A percentile compares a stretch with the other conserved stretches of the same genome.
Evolutionary conservation across 2,329 filamentous ascomycete genomes (phyloP).

Genomic region (Thyridium curvatum): DNA sequence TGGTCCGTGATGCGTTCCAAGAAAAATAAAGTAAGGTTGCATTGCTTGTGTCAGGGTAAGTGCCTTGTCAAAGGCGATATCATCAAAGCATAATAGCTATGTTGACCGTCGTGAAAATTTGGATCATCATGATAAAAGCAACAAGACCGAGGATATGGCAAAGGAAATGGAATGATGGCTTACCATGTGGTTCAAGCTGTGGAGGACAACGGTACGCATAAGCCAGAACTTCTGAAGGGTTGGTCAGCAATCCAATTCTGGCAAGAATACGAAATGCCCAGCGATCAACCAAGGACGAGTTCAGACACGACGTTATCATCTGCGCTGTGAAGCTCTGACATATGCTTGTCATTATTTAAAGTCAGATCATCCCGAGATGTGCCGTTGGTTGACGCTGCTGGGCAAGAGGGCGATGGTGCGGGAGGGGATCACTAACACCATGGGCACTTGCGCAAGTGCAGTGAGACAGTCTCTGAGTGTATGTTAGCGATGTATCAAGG

Average conservation of each 20-base stretch:
- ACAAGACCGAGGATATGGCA: slow-evolving; percentile 8
- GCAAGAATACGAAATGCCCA: background rate
- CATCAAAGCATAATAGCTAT: slow-evolving; percentile 74
- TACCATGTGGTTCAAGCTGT: no score
- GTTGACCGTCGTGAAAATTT: slow-evolving; percentile 82
- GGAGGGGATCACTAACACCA: no score
- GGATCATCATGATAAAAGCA: slow-evolving; percentile 59
- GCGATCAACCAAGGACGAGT: slow-evolving; percentile 1
- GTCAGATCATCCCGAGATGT: slow-evolving; percentile 70
- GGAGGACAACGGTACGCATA: no score
- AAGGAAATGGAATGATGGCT: slow-evolving; percentile 21
- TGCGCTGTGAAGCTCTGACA: slow-evolving; percentile 69
- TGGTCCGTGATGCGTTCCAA: background rate
- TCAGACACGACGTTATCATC: slow-evolving; percentile 44
- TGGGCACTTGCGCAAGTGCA: no score
- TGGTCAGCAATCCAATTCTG: background rate
- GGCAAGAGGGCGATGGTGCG: slow-evolving; percentile 2
- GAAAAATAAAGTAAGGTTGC: slow-evolving; percentile 17
- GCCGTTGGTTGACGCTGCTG: slow-evolving; percentile 17
- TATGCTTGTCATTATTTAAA: slow-evolving; percentile 90
- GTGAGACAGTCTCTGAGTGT: background rate
- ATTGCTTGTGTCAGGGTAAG: slow-evolving; percentile 1
- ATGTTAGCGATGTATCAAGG: slow-evolving; percentile 1
- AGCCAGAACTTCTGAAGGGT: background rate
- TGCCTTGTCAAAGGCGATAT: slow-evolving; percentile 74